Evolutionary conservation across 805 yeast genomes (phyloP), one percentile per base, ranked within the genome.

Genomic region (Lipomyces oligophaga): DNA sequence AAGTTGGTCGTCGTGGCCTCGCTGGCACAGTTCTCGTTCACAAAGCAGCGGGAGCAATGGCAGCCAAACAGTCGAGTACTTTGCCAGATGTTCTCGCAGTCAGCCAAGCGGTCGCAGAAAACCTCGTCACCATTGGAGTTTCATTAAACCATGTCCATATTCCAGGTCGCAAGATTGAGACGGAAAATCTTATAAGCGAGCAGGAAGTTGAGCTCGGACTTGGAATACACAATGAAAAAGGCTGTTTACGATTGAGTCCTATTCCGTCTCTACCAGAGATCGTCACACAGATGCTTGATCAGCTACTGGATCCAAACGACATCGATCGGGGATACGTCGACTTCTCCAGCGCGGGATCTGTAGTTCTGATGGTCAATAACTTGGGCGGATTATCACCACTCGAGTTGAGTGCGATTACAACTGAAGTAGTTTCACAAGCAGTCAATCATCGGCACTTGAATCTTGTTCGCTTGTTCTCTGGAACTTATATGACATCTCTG

Each of bases 181-280:
- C 72, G 44, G 82, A 76, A 59, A 69, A 72, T 26, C 63, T 67
- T 45, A 74, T 86, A 52, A 74, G 67, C 22, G 73, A 66, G 3
- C 70, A 79, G 47, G 86, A 85, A 65, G 82, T 84, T 62, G 97
- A 89, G 65, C 74, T 89, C 48, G 97, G 97, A 22, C 82, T 89
- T 80, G 97, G 97, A 36, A 89, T 89, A 51, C 97, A 89, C 67
- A 89, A 89, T 60, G 97, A 89, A 64, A 93, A 96, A 0, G 97
- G 97, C 52, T 80, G 80, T 47, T 72, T 75, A 60, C 76, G 78
- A 52, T 61, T 77, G 30, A 67, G 72, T 24, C 83, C 84, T 15
- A 78, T 89, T 57, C 96, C 97, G 21, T 63, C 77, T 0, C 77
- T 86, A 41, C 81, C 78, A 15, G 76, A 75, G 0, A 67, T 90